These are phyloP conservation scores for Blattamonas nauphoetae DNA, from an alignment of 78 protist species.

Conservation along the genomic window DNA sequence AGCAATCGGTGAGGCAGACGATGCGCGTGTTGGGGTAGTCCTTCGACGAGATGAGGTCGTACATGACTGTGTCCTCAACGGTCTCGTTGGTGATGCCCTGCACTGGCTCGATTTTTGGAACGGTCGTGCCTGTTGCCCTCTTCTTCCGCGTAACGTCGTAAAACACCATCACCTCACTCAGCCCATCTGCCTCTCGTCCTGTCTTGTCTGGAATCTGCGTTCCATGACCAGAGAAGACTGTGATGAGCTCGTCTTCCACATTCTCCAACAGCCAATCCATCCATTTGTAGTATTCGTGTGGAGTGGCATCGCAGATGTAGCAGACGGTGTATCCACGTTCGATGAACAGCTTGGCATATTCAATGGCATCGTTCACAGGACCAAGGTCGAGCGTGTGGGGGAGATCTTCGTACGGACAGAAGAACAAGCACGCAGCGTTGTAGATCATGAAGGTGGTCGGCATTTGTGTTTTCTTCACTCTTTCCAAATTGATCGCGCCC, in stretches of 20 bases:
- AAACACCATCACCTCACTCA: too few relatives aligned
- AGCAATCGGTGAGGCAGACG: background rate
- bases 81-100: too few relatives aligned
- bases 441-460: too few relatives aligned
- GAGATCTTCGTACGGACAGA: background rate
- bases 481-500: background rate
- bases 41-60: too few relatives aligned
- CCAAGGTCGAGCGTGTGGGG: background rate
- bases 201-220: background rate
- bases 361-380: background rate
- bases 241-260: background rate
- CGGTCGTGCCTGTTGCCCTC: too few relatives aligned
- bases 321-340: background rate
- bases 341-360: background rate
- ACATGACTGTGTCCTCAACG: too few relatives aligned
- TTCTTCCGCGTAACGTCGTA: background rate
- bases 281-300: background rate
- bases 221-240: background rate
- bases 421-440: too few relatives aligned
- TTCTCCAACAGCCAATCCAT: background rate
- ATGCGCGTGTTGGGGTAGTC: too few relatives aligned
- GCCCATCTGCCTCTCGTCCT: background rate
- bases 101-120: too few relatives aligned
- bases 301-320: background rate
- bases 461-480: too few relatives aligned